Evolutionary conservation across 2,329 filamentous ascomycete species (phyloP).

Genomic region (Phaeomoniella chlamydospora): DNA sequence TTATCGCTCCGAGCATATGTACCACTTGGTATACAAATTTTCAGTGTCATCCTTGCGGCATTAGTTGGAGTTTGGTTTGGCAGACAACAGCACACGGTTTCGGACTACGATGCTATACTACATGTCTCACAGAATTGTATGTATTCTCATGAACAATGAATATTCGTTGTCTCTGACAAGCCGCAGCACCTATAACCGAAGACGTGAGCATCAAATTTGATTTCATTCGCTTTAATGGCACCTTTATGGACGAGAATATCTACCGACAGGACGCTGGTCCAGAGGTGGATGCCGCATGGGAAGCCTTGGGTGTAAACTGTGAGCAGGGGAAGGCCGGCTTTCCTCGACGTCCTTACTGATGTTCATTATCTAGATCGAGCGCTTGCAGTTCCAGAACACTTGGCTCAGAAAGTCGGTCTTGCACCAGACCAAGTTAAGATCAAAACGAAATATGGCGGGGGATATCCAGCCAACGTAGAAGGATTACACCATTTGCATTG

Average conservation of each 20-base stretch:
- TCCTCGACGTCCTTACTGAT: too few relatives aligned
- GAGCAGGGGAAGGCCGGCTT: too few relatives aligned
- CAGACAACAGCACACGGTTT: background rate
- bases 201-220: constrained; percentile 28
- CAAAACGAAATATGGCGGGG: constrained; percentile 39
- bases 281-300: constrained; percentile 5
- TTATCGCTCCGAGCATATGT: background rate
- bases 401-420: constrained; percentile 38
- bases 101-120: background rate
- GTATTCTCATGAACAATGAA: too few relatives aligned
- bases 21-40: background rate
- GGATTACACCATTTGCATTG: constrained; percentile 31
- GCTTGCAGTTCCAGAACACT: constrained; percentile 33
- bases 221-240: constrained; percentile 37
- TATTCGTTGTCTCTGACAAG: too few relatives aligned
- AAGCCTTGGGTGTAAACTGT: constrained; percentile 5
- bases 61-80: background rate
- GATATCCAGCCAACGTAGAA: constrained; percentile 26
- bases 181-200: constrained; percentile 21
- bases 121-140: background rate
- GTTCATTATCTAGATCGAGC: constrained; percentile 26
- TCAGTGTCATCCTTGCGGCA: background rate
- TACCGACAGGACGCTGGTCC: constrained; percentile 30
- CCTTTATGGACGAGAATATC: constrained; percentile 38
- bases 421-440: constrained; percentile 40